phyloP scores from a whole-genome alignment of 768 basidiomycete genomes.

The Mycena metata region DNA sequence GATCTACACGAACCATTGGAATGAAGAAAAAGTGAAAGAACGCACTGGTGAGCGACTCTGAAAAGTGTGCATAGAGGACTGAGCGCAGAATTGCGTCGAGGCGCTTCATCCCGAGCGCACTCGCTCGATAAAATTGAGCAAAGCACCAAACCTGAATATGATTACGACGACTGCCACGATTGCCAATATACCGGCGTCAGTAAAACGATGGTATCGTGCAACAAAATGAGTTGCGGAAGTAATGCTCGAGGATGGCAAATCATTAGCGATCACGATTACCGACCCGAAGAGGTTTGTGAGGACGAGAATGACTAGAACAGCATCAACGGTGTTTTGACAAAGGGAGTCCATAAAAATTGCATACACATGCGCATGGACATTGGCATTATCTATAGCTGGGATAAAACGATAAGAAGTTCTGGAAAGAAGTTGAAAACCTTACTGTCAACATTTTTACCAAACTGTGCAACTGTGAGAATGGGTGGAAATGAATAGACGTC shows the following conservation, averaged over 20 bases:
- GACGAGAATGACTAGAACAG: slow-evolving; percentile 60
- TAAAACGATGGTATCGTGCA: too few species aligned
- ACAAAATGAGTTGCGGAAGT: slow-evolving; percentile 62
- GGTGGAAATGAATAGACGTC: slow-evolving; percentile 49
- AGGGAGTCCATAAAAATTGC: too few species aligned
- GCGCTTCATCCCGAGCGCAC: slow-evolving; percentile 78
- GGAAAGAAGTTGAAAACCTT: slow-evolving; percentile 23
- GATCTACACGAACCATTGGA: too few species aligned
- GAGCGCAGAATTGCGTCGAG: slow-evolving; percentile 80
- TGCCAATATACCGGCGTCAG: slow-evolving; percentile 40
- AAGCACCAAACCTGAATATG: slow-evolving; percentile 72
- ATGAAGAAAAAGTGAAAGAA: not conserved
- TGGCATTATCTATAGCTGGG: slow-evolving; percentile 69
- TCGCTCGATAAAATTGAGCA: slow-evolving; percentile 76
- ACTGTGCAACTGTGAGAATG: slow-evolving; percentile 41
- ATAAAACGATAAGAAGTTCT: not conserved
- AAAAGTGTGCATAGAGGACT: slow-evolving; percentile 81
- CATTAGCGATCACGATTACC: slow-evolving; percentile 69
- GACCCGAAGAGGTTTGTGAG: slow-evolving; percentile 64
- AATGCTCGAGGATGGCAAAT: slow-evolving; percentile 68
- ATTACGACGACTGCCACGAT: slow-evolving; percentile 69
- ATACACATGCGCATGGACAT: slow-evolving; percentile 65
- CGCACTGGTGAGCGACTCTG: slow-evolving; percentile 76
- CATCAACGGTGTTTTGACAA: too few species aligned
- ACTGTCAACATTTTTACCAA: slow-evolving; percentile 81